A percentile compares a stretch with the other conserved stretches of the same genome.
phyloP scores from a whole-genome alignment of 2,329 filamentous ascomycete genomes.

The Cercospora berteroae region DNA sequence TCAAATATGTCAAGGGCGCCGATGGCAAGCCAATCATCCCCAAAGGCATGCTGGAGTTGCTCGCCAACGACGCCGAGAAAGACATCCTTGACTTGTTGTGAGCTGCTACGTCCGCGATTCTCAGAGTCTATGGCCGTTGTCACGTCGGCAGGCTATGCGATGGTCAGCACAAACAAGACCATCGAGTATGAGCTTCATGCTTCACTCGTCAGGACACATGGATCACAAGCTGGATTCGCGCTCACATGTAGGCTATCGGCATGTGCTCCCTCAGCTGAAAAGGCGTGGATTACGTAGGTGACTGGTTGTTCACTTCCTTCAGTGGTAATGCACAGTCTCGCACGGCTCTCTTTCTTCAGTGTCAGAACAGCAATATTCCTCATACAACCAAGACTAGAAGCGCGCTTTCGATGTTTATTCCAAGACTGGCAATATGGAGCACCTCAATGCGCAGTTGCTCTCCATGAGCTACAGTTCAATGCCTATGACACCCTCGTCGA shows the following conservation, averaged over 20 bases:
- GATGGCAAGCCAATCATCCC: conserved; percentile 83
- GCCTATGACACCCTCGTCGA: background rate
- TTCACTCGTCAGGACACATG: background rate
- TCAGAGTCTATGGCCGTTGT: background rate
- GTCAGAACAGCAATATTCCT: background rate
- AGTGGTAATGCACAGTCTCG: background rate
- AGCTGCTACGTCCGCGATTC: background rate
- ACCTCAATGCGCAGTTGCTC: background rate
- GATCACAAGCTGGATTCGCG: background rate
- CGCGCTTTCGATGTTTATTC: background rate
- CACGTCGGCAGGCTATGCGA: background rate
- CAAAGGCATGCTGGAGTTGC: conserved; percentile 91
- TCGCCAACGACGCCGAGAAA: conserved; percentile 91
- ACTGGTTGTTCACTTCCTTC: background rate
- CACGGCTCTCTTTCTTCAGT: background rate
- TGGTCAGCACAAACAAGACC: background rate
- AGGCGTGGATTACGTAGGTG: background rate
- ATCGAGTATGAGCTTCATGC: background rate
- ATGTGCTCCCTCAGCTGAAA: background rate
- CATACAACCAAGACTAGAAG: background rate
- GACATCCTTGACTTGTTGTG: conserved; percentile 80
- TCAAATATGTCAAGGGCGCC: conserved; percentile 81
- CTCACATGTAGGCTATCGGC: background rate
- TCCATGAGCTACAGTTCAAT: background rate
- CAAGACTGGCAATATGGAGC: background rate